Conservation (phyloP, 257 asterid genomes). For the Solanum paucissectum region DNA sequence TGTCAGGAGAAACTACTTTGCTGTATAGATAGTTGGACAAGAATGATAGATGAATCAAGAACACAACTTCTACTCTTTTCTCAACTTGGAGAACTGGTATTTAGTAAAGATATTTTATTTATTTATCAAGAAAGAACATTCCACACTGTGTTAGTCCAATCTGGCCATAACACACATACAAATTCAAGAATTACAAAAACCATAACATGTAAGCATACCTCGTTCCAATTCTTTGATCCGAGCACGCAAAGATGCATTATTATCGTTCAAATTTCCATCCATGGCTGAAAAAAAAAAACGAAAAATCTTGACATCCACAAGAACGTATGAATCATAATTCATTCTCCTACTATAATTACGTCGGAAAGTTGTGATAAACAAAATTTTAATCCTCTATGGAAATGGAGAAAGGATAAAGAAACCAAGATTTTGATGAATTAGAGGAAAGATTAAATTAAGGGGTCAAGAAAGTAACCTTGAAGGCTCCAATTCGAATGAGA, state of each 20-base stretch:
- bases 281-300: slow-evolving; percentile 23
- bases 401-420: background rate
- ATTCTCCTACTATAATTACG: background rate
- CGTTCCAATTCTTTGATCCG: slow-evolving; percentile 75
- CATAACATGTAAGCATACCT: slow-evolving; percentile 31
- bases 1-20: background rate
- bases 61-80: background rate
- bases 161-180: background rate
- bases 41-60: background rate
- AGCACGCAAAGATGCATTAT: slow-evolving; percentile 40
- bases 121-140: background rate
- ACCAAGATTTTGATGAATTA: background rate
- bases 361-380: background rate
- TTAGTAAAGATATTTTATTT: background rate
- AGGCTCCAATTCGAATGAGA: background rate
- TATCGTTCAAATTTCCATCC: slow-evolving; percentile 34
- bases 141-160: background rate
- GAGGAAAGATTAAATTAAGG: background rate
- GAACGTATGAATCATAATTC: background rate
- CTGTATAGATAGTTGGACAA: background rate
- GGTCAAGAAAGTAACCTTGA: background rate
- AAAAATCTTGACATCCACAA: background rate
- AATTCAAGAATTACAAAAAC: background rate
- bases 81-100: background rate
- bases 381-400: background rate